Evolutionary conservation across 2,329 filamentous ascomycete genomes (phyloP).

Genomic region (Sordariomycetes sp.): DNA sequence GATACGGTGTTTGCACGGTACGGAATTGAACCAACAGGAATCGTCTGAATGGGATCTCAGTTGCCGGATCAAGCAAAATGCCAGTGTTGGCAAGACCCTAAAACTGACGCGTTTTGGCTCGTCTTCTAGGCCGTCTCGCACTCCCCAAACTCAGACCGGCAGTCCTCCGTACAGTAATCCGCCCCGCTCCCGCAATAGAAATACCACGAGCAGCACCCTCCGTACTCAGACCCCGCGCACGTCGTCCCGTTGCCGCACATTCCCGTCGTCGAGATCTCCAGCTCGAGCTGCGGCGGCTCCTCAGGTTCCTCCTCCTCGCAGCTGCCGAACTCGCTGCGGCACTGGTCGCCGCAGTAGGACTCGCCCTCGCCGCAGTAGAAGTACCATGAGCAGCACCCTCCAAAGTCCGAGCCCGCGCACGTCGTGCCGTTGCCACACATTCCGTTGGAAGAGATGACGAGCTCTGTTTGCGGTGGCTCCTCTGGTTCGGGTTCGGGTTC

Average conservation of each 20-base stretch:
- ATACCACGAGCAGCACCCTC: conserved; percentile 2
- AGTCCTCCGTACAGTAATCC: not conserved
- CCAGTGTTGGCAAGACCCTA: not conserved
- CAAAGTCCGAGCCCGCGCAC: conserved; percentile 3
- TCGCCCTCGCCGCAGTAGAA: conserved; percentile 2
- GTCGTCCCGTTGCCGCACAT: conserved; percentile 7
- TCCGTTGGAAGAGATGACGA: conserved; percentile 1
- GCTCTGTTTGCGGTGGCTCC: not conserved
- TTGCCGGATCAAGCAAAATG: too few relatives aligned
- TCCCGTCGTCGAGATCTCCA: conserved; percentile 1
- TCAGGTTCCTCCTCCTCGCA: not conserved
- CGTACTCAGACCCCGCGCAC: conserved; percentile 3
- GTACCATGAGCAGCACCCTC: conserved; percentile 2
- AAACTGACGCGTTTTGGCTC: not conserved
- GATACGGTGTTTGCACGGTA: too few relatives aligned
- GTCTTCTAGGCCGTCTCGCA: not conserved
- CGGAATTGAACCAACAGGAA: too few relatives aligned
- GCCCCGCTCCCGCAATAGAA: conserved; percentile 3
- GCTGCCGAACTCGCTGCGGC: conserved; percentile 3
- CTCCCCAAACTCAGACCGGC: conserved; percentile 4
- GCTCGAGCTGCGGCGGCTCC: not conserved
- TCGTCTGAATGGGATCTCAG: too few relatives aligned
- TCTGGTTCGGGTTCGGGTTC: not conserved
- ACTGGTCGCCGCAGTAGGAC: not conserved
- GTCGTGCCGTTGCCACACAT: conserved; percentile 7